A percentile compares a stretch with the other conserved stretches of the same genome.
phyloP scores from a whole-genome alignment of 2,329 filamentous ascomycete genomes.

The Celoporthe dispersa region DNA sequence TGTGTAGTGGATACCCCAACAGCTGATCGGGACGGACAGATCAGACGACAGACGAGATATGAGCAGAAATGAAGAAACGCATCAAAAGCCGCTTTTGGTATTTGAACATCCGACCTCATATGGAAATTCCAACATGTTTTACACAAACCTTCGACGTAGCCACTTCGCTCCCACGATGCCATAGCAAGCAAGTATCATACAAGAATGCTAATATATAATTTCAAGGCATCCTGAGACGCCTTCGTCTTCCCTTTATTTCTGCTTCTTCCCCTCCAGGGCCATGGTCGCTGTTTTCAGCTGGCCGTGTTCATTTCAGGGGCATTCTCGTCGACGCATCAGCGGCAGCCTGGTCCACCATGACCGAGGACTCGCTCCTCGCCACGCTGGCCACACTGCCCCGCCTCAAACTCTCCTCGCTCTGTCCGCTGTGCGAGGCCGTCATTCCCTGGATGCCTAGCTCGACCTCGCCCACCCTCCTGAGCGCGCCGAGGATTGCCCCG shows the following conservation, averaged over 20 bases:
- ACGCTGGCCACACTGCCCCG: slow-evolving; percentile 47
- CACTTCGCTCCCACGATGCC: slow-evolving; percentile 29
- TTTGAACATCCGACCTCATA: not conserved
- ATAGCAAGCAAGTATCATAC: slow-evolving; percentile 11
- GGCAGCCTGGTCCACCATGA: slow-evolving; percentile 32
- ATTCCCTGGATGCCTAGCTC: slow-evolving; percentile 61
- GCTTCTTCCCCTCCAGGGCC: not conserved
- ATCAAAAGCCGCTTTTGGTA: slow-evolving; percentile 4
- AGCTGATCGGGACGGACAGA: not conserved
- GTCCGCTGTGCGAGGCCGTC: slow-evolving; percentile 35
- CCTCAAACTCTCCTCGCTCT: slow-evolving; percentile 36
- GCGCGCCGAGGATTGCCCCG: slow-evolving; percentile 73
- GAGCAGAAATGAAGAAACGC: not conserved
- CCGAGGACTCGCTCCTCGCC: slow-evolving; percentile 23
- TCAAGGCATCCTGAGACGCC: not conserved
- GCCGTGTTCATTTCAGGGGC: slow-evolving; percentile 13
- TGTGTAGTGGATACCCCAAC: not conserved
- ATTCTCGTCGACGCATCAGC: slow-evolving; percentile 36
- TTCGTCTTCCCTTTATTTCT: slow-evolving; percentile 1
- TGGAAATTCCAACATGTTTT: not conserved
- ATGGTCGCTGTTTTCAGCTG: not conserved
- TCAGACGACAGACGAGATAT: not conserved
- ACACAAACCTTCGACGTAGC: not conserved
- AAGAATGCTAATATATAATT: slow-evolving; percentile 20
- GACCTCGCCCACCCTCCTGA: slow-evolving; percentile 83